Base-by-base conservation (phyloP, 2,329 filamentous ascomycete genomes). In the Pleomassaria siparia region DNA sequence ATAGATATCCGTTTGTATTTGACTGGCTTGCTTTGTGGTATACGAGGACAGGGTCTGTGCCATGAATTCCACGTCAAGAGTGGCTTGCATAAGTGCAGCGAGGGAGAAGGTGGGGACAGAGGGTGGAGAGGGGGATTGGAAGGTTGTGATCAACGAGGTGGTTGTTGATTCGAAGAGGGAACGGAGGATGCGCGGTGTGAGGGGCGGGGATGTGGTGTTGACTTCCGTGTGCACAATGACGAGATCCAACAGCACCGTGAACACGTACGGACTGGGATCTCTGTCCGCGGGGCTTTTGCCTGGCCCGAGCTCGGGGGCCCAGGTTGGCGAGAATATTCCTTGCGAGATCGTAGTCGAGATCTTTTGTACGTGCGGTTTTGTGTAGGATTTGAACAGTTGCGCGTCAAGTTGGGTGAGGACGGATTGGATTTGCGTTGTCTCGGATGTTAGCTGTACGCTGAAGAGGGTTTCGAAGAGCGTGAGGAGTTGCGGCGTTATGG, bases 1-100 rank as follows among this genome's bases (percentile, higher is more conserved):
- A 71, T 97, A 99, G 40, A 99, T 92, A 68, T 91, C 84, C 59
- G 87, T 87, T 74, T 97, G 94, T 12, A 89, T 80, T 66, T 91
- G 84, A 7, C 84, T 85, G 2, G 91, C 89, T 42, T 84, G 81
- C 47, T 95, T 88, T 0, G 89, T 94, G 0, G 89, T 94, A 71
- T 95, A 99, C 58, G 91, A 86, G 51, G 83, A 88, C 26, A 99
- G 80, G 4, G 92, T 96, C 75, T 99, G 94, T 1, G 91, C 89
- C 47, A 97, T 86, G 66, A 99, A 97, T 72, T 99, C 94, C 1
- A 96, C 91, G 64, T 99, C 94, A 1, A 99, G 82, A 0, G 94
- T 99, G 1, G 95, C 95, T 73, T 99, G 95, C 86, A 97, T 95
- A 42, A 99, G 81, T 6, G 88, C 86, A 4, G 87, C 79, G 0